Evolutionary conservation across 2,329 filamentous ascomycete genomes (phyloP).

Genomic region (Ilyonectria sp.): DNA sequence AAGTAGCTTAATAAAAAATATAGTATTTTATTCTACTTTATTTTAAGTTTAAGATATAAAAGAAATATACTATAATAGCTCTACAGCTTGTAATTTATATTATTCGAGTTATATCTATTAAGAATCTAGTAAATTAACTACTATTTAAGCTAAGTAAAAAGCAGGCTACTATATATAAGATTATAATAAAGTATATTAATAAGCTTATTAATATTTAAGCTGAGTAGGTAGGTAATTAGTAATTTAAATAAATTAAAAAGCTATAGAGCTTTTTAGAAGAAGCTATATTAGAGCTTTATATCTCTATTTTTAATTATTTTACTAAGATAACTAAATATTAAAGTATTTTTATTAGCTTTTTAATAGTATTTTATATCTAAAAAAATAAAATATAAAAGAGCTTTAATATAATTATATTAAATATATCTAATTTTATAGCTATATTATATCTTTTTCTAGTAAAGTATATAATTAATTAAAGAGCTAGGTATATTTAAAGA

Average conservation of each 20-base stretch:
- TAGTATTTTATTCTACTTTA: background rate
- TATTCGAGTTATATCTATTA: background rate
- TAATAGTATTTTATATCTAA: constrained; percentile 5
- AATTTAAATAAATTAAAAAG: background rate
- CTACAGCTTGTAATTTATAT: background rate
- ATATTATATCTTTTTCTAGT: constrained; percentile 9
- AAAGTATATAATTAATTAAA: constrained; percentile 9
- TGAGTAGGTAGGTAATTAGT: too few relatives aligned
- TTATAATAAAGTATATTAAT: too few relatives aligned
- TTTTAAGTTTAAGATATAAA: background rate
- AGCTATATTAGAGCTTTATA: background rate
- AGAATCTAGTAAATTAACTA: background rate
- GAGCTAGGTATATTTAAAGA: background rate
- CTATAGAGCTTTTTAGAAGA: background rate
- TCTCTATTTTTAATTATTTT: constrained; percentile 15
- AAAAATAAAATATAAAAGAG: constrained; percentile 4
- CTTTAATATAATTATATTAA: constrained; percentile 1
- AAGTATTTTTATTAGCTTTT: constrained; percentile 12
- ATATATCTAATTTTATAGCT: constrained; percentile 10
- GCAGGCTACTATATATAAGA: too few relatives aligned
- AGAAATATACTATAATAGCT: constrained; percentile 1
- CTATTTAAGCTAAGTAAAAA: background rate
- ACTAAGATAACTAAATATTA: constrained; percentile 16
- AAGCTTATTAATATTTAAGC: too few relatives aligned
- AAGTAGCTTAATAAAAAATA: constrained; percentile 9